Base-by-base conservation (phyloP, 371 early-diverging fungal species). In the Rhizopus stolonifer region DNA sequence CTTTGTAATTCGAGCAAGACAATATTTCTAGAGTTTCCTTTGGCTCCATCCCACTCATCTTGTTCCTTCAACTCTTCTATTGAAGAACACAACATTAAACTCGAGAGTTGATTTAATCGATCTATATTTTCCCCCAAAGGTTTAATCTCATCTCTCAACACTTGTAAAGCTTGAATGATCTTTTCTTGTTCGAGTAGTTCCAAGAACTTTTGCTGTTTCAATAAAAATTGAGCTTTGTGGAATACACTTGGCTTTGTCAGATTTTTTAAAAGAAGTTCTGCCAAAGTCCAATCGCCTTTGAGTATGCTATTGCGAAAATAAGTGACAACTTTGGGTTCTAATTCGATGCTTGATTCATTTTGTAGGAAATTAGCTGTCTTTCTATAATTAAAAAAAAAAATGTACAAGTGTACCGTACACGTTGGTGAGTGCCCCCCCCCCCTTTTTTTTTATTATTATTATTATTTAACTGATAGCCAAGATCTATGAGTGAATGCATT, bases 391-490 rank as follows among this genome's bases (percentile, higher is more conserved):
- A n/a, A 33, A n/a, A 10, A 24, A 52, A 13, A 25, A 49, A 45
- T 15, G 29, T 4, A 21, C 6, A 46, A 26, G 14, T 18, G 19
- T 22, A 13, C 42, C 31, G 32, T 11, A 7, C 14, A 8, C 36
- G 7, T 36, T 1, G 11, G 26, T n/a, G n/a, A n/a, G n/a, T n/a
- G n/a, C n/a, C n/a, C n/a, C n/a, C n/a, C n/a, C n/a, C n/a, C n/a
- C n/a, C n/a, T n/a, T n/a, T n/a, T n/a, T n/a, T n/a, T n/a, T n/a
- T n/a, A n/a, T n/a, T n/a, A n/a, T n/a, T n/a, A n/a, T n/a, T n/a
- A n/a, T n/a, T n/a, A n/a, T n/a, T 70, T 67, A 77, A 92, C 92
- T 63, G 77, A 59, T 89, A 92, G 4, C 93, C 95, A 50, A 93
- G 74, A 49, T 89, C 88, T 17, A 82, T 74, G 23, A 96, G 68